phyloP scores from a whole-genome alignment of 306 rosid genomes.

The Delonix regia region DNA sequence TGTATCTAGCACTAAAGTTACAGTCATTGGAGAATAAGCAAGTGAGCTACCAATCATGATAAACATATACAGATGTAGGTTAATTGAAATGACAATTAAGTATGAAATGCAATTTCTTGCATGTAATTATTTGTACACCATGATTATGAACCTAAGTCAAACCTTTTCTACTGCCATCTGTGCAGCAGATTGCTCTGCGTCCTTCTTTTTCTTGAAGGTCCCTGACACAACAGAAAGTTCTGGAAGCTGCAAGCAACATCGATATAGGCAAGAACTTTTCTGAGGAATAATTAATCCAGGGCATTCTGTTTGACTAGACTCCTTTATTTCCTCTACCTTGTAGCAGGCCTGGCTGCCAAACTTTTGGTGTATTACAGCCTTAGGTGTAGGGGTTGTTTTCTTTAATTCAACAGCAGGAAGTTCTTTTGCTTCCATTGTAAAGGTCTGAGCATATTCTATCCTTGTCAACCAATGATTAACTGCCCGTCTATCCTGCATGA shows the following conservation, averaged over 20 bases:
- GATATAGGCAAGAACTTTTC: conserved; percentile 65
- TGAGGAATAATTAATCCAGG: conserved; percentile 69
- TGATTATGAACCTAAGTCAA: conserved; percentile 29
- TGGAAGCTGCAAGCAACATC: conserved; percentile 86
- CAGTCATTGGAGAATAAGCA: conserved; percentile 1
- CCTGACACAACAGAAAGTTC: conserved; percentile 69
- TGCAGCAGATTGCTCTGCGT: conserved; percentile 94
- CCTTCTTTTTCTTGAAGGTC: conserved; percentile 82
- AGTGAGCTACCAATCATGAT: not conserved
- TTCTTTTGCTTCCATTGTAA: conserved; percentile 59
- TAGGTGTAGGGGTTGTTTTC: conserved; percentile 59
- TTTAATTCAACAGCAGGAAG: conserved; percentile 28
- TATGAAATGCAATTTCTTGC: not conserved
- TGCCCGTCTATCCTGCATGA: not conserved
- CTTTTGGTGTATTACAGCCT: conserved; percentile 71
- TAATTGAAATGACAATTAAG: not conserved
- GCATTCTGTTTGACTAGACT: conserved; percentile 62
- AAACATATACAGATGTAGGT: not conserved
- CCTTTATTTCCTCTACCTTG: conserved; percentile 72
- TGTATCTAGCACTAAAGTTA: conserved; percentile 7
- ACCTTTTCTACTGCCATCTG: conserved; percentile 88
- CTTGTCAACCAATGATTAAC: conserved; percentile 24
- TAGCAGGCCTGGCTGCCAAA: conserved; percentile 67
- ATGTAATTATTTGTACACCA: not conserved
- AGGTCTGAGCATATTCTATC: conserved; percentile 32